Conservation (phyloP, 2,329 filamentous ascomycete species). For the Ophiostoma tasmaniense region DNA sequence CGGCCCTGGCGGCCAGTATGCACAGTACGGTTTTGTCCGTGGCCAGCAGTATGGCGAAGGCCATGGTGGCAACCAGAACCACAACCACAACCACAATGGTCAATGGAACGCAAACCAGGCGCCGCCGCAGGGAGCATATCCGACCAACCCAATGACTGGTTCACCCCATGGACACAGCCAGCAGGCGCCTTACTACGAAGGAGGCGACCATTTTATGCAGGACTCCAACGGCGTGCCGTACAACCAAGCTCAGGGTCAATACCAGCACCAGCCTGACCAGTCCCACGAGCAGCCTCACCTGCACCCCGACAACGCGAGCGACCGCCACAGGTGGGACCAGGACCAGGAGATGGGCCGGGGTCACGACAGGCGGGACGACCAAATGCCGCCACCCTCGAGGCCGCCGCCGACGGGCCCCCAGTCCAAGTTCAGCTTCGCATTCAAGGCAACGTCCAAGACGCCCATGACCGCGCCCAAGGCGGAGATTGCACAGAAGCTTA, state of each 20-base stretch:
- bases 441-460: conserved; percentile 64
- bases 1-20: conserved; percentile 48
- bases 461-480: conserved; percentile 50
- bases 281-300: not conserved
- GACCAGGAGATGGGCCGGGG: not conserved
- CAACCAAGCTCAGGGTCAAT: not conserved
- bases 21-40: conserved; percentile 45
- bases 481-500: conserved; percentile 61
- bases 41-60: conserved; percentile 49
- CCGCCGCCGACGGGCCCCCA: conserved; percentile 39
- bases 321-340: not conserved
- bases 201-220: conserved; percentile 11
- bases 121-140: conserved; percentile 23
- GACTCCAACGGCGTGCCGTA: not conserved
- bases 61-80: conserved; percentile 46
- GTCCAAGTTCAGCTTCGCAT: conserved; percentile 83
- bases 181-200: conserved; percentile 9
- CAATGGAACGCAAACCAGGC: conserved; percentile 57
- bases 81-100: conserved; percentile 56
- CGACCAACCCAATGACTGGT: conserved; percentile 22
- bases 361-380: conserved; percentile 19
- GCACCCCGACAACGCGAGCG: not conserved
- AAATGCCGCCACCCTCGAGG: conserved; percentile 46
- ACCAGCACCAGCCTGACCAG: not conserved
- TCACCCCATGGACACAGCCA: conserved; percentile 19